These are phyloP conservation scores for Rhexocercosporidium sp. DNA, from an alignment of 2,329 filamentous ascomycete species.

Conservation along the genomic window DNA sequence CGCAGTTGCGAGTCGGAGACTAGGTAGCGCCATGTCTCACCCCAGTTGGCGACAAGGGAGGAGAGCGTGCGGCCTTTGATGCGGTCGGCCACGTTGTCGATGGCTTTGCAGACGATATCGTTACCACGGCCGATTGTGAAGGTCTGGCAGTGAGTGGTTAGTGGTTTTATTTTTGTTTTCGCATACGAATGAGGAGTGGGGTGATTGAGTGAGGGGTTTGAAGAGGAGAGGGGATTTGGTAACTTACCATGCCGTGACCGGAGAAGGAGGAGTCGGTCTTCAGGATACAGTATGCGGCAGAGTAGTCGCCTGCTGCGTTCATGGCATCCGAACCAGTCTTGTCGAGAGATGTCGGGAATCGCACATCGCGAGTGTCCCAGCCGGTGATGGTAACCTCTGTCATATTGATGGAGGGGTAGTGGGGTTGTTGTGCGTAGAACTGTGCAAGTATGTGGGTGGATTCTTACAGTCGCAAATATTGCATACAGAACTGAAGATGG, in stretches of 20 bases:
- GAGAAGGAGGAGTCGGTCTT: conserved; percentile 74
- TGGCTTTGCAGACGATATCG: conserved; percentile 88
- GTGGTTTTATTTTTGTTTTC: conserved; percentile 5
- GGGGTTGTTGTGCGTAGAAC: not conserved
- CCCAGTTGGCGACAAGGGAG: conserved; percentile 80
- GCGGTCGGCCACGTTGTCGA: conserved; percentile 77
- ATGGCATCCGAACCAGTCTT: conserved; percentile 97
- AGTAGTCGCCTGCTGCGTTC: conserved; percentile 94
- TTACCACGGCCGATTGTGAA: conserved; percentile 91
- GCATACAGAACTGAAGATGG: not conserved
- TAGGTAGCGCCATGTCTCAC: conserved; percentile 88
- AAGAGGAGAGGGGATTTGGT: not conserved
- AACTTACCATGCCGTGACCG: conserved; percentile 77
- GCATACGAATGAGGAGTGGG: not conserved
- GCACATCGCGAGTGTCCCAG: conserved; percentile 74
- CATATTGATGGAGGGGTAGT: conserved; percentile 42
- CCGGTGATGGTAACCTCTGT: conserved; percentile 72
- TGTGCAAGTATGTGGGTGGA: not conserved
- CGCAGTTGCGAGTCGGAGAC: conserved; percentile 88
- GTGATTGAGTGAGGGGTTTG: not conserved
- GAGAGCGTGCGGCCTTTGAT: conserved; percentile 77
- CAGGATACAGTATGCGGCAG: conserved; percentile 91
- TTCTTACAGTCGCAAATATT: not conserved
- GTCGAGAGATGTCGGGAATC: conserved; percentile 89
- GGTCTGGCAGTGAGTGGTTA: conserved; percentile 51